Evolutionary conservation across 148 eudicot genomes (phyloP).

Genomic region (Cornus florida): DNA sequence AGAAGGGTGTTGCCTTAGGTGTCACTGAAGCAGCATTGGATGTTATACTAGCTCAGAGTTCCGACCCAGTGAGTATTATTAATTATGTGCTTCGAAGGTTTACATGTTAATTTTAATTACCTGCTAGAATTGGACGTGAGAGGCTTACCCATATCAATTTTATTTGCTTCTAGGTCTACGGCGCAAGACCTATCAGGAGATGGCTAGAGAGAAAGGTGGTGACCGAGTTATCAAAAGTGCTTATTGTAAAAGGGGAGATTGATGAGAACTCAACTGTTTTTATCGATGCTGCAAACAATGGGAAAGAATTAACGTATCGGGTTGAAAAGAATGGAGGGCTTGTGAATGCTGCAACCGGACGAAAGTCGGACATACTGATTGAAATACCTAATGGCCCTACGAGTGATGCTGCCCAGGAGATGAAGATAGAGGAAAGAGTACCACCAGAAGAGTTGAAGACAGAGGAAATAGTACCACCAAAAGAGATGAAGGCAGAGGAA

Average conservation of each 20-base stretch:
- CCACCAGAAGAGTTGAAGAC: no score
- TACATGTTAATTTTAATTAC: background rate
- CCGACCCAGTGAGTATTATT: constrained; percentile 66
- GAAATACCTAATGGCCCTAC: constrained; percentile 47
- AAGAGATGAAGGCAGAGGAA: no score
- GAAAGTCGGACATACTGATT: constrained; percentile 66
- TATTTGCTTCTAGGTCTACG: constrained; percentile 56
- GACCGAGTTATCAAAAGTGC: constrained; percentile 72
- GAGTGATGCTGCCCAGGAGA: constrained; percentile 49
- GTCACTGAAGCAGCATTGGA: constrained; percentile 87
- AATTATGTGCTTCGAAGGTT: background rate
- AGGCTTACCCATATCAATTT: background rate
- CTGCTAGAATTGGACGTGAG: background rate
- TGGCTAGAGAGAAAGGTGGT: constrained; percentile 90
- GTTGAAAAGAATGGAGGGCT: constrained; percentile 81
- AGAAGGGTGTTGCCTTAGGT: constrained; percentile 74
- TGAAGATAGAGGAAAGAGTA: constrained; percentile 58
- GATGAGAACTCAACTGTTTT: constrained; percentile 79
- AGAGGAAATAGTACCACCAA: no score
- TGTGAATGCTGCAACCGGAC: constrained; percentile 69
- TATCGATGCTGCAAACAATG: constrained; percentile 50
- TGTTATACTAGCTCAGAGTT: constrained; percentile 70
- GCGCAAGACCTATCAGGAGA: constrained; percentile 91
- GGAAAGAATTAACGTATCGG: constrained; percentile 42
- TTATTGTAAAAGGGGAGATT: constrained; percentile 49